Evolutionary conservation across 306 rosid genomes (phyloP), one percentile per base, ranked within the genome.

Genomic region (Vigna radiata): DNA sequence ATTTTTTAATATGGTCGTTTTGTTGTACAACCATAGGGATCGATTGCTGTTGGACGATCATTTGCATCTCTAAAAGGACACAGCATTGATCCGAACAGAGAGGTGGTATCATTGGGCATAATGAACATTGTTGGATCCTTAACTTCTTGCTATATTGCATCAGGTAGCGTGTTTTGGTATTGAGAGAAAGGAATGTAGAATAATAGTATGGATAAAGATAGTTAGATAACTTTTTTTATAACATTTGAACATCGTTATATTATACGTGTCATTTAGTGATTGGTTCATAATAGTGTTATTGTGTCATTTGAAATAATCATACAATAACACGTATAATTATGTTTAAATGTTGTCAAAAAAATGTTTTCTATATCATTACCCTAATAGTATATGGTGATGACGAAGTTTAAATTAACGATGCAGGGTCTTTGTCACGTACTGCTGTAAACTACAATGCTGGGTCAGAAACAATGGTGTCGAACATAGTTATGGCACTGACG

Each of bases 71-170:
- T 93, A 21, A 87, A 81, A 83, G 91, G 89, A 39, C 84, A 88
- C 85, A 86, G 67, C 71, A 73, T 89, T 21, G 88, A 91, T 70
- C 87, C 92, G 31, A 91, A 91, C 82, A 88, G 84, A 83, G 98
- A 93, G 76, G 86, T 93, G 91, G 19, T 91, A n/a, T 84, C 93
- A 1, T 70, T 90, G 54, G 96, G 98, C 33, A 76, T 87, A 68
- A 90, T 87, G 89, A 93, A 93, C 90, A 73, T 93, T 13, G 77
- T 86, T 10, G 98, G 98, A 56, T 91, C 98, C 31, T 79, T 87
- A 63, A 88, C 93, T 63, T 93, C 98, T 23, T 93, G 97, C 77
- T 93, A 90, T 29, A 86, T 91, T 27, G 91, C 97, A 11, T 82
- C 98, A 33, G 97, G 97, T 41, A 39, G 9, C 0, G 44, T 39